Conservation (phyloP, 2,329 filamentous ascomycete species). For the Paraconiothyrium sp. region DNA sequence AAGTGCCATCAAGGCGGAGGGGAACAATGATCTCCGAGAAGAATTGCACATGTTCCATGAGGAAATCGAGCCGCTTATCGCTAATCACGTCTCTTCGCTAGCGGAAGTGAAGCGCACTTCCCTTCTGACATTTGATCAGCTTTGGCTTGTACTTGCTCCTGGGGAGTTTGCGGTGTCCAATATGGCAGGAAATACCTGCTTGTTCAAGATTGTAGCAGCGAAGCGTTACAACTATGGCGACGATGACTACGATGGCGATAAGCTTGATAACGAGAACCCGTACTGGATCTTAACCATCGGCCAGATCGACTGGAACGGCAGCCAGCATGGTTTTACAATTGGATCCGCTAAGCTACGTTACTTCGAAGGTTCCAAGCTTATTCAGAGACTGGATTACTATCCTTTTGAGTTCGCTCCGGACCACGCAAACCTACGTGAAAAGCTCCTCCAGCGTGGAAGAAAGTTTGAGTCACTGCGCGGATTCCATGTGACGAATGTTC, state of each 20-base stretch:
- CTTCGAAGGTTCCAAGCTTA: constrained; percentile 3
- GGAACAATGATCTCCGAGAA: not conserved
- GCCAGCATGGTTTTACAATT: not conserved
- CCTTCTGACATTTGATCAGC: constrained; percentile 9
- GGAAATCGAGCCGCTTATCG: constrained; percentile 3
- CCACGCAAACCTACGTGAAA: not conserved
- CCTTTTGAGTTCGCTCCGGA: constrained; percentile 7
- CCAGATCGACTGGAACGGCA: constrained; percentile 12
- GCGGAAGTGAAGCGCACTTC: constrained; percentile 7
- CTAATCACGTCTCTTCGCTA: constrained; percentile 1
- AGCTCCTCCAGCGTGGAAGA: constrained; percentile 3
- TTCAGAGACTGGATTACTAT: not conserved
- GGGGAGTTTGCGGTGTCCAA: constrained; percentile 8
- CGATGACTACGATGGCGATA: not conserved
- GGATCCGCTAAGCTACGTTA: not conserved
- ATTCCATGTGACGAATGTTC: constrained; percentile 5
- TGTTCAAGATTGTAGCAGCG: constrained; percentile 11
- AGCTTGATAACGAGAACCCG: not conserved
- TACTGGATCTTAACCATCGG: constrained; percentile 6
- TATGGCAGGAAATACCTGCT: not conserved
- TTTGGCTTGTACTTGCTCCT: constrained; percentile 9
- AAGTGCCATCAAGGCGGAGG: constrained; percentile 6
- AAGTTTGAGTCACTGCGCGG: constrained; percentile 7
- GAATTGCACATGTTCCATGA: constrained; percentile 8
- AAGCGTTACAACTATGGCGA: constrained; percentile 3